Base-by-base conservation (phyloP, 768 basidiomycete genomes). In the Tylopilus sp. region DNA sequence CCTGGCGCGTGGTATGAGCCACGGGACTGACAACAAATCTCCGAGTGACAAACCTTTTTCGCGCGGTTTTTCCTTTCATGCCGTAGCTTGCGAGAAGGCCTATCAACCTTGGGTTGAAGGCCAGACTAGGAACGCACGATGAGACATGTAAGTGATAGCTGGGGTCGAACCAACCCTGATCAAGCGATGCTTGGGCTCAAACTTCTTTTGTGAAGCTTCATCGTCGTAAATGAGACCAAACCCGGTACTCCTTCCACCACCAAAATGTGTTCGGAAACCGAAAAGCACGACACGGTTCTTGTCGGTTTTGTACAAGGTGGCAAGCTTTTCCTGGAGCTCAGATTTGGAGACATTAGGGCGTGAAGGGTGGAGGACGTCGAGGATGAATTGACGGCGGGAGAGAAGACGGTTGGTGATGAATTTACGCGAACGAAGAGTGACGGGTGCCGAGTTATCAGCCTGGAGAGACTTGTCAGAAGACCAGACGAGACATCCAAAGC, bases 41-140 rank as follows among this genome's bases (percentile, higher is more conserved):
- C 34, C 54, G 19, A 25, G 28, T 13, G 46, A 63, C 74, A n/a
- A 43, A 92, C 95, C 87, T 98, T 98, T 89, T 99, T 99, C 58
- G 89, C 84, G 71, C 96, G 87, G 78, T 99, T 99, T 85, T 99
- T 99, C 68, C 97, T 86, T 81, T 98, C 96, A 80, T 98, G 98
- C 75, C 97, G 88, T 75, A 98, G 85, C 74, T 98, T 98, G 69
- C 97, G 89, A 60, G 92, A 93, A 49, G 96, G 78, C 74, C 87
- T 92, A 38, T 92, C 90, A 58, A 87, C 85, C 78, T 98, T 97
- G 58, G 79, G 53, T 30, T 64, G 70, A 44, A 93, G 71, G 47
- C 88, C 87, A 59, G 79, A 82, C 91, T 92, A 19, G 47, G 42
- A 25, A 41, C 36, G 19, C 8, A 14, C 59, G 52, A 44, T 46